Evolutionary conservation across 257 asterid species (phyloP).

Genomic region (Capsicum baccatum): DNA sequence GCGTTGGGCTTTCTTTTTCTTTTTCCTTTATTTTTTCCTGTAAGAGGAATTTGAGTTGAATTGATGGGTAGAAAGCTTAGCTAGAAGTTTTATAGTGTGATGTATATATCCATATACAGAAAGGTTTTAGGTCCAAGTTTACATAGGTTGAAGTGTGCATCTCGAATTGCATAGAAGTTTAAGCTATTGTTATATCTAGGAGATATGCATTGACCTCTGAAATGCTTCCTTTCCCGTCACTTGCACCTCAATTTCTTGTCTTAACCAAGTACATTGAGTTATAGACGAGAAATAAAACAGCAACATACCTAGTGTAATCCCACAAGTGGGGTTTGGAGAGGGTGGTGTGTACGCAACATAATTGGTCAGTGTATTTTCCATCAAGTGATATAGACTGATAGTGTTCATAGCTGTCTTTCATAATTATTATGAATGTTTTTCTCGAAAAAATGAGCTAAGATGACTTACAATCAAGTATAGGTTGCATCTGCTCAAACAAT

Average conservation of each 20-base stretch:
- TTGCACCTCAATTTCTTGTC: constrained; percentile 18
- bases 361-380: neutral
- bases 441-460: neutral
- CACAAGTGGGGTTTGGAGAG: too few relatives aligned
- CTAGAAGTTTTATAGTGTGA: neutral
- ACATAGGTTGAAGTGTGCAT: neutral
- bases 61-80: neutral
- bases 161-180: constrained; percentile 2
- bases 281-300: too few relatives aligned
- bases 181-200: neutral
- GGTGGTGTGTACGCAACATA: neutral
- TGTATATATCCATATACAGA: neutral
- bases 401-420: neutral
- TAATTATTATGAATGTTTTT: neutral
- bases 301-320: too few relatives aligned
- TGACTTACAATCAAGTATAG: neutral
- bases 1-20: neutral
- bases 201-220: neutral
- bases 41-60: neutral
- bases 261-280: neutral
- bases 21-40: neutral
- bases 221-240: neutral
- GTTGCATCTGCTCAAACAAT: neutral
- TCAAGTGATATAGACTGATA: neutral
- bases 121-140: constrained; percentile 14